phyloP scores from a whole-genome alignment of 352 stramenopile species.

The Phytopythium boreale region DNA sequence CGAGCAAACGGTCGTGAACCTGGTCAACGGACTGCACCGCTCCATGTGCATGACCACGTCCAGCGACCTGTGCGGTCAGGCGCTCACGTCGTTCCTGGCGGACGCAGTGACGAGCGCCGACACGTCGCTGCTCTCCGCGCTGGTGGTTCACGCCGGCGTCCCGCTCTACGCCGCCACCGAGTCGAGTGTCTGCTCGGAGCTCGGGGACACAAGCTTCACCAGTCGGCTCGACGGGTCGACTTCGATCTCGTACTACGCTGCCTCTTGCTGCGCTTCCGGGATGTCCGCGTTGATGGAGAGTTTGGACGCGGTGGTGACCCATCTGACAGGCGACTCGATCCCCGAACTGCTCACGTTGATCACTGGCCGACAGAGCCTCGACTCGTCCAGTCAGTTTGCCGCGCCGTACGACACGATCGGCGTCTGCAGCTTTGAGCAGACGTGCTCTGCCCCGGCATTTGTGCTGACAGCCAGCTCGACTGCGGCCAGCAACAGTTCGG shows the following conservation, averaged over 20 bases:
- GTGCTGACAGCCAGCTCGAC: conserved; percentile 23
- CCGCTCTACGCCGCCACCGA: conserved; percentile 49
- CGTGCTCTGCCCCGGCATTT: conserved; percentile 38
- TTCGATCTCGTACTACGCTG: conserved; percentile 37
- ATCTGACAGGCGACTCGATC: conserved; percentile 46
- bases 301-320: conserved; percentile 39
- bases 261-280: conserved; percentile 42
- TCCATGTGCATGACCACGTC: conserved; percentile 47
- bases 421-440: conserved; percentile 38
- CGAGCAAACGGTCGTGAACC: conserved; percentile 32
- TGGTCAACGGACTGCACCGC: conserved; percentile 55
- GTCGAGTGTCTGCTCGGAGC: conserved; percentile 29
- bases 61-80: conserved; percentile 44
- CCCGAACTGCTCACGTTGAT: conserved; percentile 55
- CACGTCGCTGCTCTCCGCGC: conserved; percentile 34
- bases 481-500: conserved; percentile 15
- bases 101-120: conserved; percentile 23
- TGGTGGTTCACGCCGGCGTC: conserved; percentile 41
- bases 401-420: conserved; percentile 35
- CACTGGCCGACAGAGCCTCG: conserved; percentile 24
- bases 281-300: conserved; percentile 41
- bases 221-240: conserved; percentile 32
- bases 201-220: conserved; percentile 33
- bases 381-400: conserved; percentile 27
- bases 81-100: conserved; percentile 37